Evolutionary conservation across 306 rosid species (phyloP), one percentile per base, ranked within the genome.

Genomic region (Arachis stenosperma): DNA sequence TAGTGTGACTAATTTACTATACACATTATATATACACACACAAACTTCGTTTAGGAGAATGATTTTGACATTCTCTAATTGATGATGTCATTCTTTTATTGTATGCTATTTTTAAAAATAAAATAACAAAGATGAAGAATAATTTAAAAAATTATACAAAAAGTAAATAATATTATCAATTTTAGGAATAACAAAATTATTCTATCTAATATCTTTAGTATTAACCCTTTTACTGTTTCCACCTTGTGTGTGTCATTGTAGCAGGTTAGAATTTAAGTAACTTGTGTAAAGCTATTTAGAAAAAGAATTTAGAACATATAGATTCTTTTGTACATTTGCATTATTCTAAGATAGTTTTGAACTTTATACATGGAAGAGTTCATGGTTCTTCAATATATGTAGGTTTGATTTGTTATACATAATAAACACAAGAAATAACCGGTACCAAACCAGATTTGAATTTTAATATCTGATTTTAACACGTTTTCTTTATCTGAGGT

Each of bases 301-400:
- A 41, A 22, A 44, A n/a, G 72, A 42, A 29, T 7, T 22, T 13
- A n/a, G 59, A 9, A 55, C 14, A 43, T 22, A 22, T 22, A 22
- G 27, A 22, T 10, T 27, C 39, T 65, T 7, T 53, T 64, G 41
- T 44, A 53, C 33, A 65, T 75, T 69, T 56, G 51, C 67, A 55
- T n/a, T 55, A 56, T 40, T 66, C 79, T 65, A 66, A 44, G 10
- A 10, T 33, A 56, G 30, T 65, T 46, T 46, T 7, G 3, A 44
- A 44, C 42, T 57, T 29, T 9, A 52, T 46, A 11, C 9, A n/a
- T 13, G 50, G 48, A 54, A 44, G 48, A 75, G 47, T 22, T 39
- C n/a, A 52, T 14, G 51, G 9, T 61, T 50, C 61, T 51, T 47
- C n/a, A 48, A 37, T 37, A 37, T 63, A 63, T 22, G 9, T 63